Base-by-base conservation (phyloP, 176 grass and related monocot genomes). In the Echinochloa phyllopogon region DNA sequence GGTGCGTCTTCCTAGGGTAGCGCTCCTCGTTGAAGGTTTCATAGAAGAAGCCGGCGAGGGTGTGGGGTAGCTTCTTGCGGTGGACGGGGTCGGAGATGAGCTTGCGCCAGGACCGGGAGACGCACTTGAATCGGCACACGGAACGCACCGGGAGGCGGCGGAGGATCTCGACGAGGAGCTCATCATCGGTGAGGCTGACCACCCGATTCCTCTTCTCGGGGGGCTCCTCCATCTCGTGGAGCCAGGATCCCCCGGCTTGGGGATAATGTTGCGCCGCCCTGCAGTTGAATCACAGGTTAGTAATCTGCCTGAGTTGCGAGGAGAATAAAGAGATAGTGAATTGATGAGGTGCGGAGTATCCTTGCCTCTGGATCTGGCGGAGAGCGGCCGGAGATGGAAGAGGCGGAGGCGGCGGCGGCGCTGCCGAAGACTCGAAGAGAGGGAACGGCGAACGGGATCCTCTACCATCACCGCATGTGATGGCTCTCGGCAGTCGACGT, bases 1-100 rank as follows among this genome's bases (percentile, higher is more conserved):
- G 72, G 0, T 55, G 72, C 44, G 72, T 29, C 2, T 0, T 6
- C 0, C 0, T 0, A 10, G 29, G 72, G 8, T 0, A 3, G 5
- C 50, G 50, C 72, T 38, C 72, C 0, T 0, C 0, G 49, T 2
- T 75, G 0, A 1, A 0, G 72, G 49, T 53, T 8, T 1, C 1
- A 51, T 39, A 23, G 33, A 75, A 75, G 33, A 75, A 75, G 20
- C 73, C 50, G 18, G 6, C 18, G 8, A 75, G 72, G 49, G 73
- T 75, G 1, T 75, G 73, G 50, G 73, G 50, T 23, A 61, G 23
- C 59, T 61, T 61, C 59, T 61, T 27, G 59, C 59, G 59, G 59
- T 61, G 23, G 10, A 5, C 59, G 24, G 24, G 10, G 10, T 61
- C 23, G 3, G 59, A 61, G 23, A 61, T 61, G 59, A 61, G 59